phyloP scores from a whole-genome alignment of 2,329 filamentous ascomycete genomes.

The Colletotrichum viniferum region DNA sequence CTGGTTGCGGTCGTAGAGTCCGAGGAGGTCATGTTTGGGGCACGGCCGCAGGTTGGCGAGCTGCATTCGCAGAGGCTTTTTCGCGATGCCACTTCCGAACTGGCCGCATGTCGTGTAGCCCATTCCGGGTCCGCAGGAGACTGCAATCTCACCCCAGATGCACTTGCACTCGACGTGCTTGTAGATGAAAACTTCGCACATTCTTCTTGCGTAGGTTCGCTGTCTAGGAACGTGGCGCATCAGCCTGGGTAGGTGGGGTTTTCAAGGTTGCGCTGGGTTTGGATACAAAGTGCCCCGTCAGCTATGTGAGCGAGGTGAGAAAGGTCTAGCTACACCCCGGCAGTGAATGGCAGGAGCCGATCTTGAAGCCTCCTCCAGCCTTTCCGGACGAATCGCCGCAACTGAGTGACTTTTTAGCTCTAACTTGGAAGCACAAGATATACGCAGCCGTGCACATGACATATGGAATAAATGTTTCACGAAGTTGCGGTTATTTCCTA shows the following conservation, averaged over 20 bases:
- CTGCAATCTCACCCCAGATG: conserved; percentile 53
- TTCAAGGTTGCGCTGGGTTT: background rate
- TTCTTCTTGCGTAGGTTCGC: conserved; percentile 25
- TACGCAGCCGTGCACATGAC: background rate
- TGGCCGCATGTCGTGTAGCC: conserved; percentile 55
- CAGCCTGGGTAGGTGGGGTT: background rate
- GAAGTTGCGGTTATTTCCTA: background rate
- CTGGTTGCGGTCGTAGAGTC: conserved; percentile 51
- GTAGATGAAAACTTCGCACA: conserved; percentile 56
- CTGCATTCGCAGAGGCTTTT: conserved; percentile 38
- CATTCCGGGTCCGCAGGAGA: conserved; percentile 51
- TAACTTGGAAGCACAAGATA: background rate
- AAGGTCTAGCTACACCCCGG: background rate
- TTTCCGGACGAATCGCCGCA: background rate
- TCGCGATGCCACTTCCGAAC: conserved; percentile 33
- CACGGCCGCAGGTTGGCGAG: conserved; percentile 42
- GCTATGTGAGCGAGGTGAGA: background rate
- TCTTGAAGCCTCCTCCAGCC: background rate
- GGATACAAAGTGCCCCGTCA: background rate
- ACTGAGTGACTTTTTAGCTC: background rate
- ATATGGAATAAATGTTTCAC: background rate
- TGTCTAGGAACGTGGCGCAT: background rate
- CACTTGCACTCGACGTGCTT: conserved; percentile 54
- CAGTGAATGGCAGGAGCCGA: background rate
- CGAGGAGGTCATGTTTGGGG: conserved; percentile 43